These are phyloP conservation scores for Eucalyptus sp. DNA, from an alignment of 345 rosid species.

Conservation along the genomic window DNA sequence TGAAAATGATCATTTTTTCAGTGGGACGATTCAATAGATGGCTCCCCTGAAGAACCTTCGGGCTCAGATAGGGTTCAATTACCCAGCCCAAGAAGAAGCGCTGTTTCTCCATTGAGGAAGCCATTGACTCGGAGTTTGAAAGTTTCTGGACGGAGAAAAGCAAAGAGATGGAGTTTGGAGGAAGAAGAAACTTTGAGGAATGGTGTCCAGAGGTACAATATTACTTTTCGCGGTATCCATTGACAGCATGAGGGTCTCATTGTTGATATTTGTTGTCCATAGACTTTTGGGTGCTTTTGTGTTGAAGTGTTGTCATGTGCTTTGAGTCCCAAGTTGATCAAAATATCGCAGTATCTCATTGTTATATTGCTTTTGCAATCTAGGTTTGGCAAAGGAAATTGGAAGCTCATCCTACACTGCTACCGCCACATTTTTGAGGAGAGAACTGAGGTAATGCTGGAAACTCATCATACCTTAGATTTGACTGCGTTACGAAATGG, in stretches of 20 bases:
- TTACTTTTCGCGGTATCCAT: background rate
- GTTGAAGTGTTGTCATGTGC: background rate
- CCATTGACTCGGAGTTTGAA: background rate
- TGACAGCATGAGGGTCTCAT: background rate
- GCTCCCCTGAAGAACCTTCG: slow-evolving; percentile 7
- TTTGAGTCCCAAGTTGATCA: background rate
- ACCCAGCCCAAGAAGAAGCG: background rate
- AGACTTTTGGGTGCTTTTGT: background rate
- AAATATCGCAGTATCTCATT: background rate
- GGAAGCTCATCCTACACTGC: slow-evolving; percentile 25
- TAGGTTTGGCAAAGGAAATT: slow-evolving; percentile 38
- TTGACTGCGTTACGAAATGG: background rate
- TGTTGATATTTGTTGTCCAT: background rate
- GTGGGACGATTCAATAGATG: slow-evolving; percentile 36
- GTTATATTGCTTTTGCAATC: background rate
- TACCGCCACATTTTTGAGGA: slow-evolving; percentile 6
- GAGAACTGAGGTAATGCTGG: slow-evolving; percentile 27
- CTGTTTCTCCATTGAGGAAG: slow-evolving; percentile 10
- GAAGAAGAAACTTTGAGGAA: slow-evolving; percentile 45
- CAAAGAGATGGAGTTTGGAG: slow-evolving; percentile 29
- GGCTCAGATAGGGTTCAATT: background rate
- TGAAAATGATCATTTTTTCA: background rate
- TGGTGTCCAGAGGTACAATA: slow-evolving; percentile 19
- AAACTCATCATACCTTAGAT: background rate
- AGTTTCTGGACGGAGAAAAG: slow-evolving; percentile 9